Base-by-base conservation (phyloP, 768 basidiomycete genomes). In the Dendrothele bispora region DNA sequence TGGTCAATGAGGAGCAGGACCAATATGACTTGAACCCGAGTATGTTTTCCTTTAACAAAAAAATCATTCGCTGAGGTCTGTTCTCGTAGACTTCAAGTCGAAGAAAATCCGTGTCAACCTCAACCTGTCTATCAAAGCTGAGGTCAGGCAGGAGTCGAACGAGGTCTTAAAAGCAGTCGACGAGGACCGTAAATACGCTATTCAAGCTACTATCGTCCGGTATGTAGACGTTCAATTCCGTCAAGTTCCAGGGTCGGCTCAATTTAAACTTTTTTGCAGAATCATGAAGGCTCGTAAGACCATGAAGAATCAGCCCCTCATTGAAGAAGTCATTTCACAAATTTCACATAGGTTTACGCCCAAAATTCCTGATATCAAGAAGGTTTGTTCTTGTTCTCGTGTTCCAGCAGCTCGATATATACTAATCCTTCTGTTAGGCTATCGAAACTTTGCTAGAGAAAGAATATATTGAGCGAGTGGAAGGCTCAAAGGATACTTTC, bases 231-330 rank as follows among this genome's bases (percentile, higher is more conserved):
- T 21, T 21, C 15, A 2, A 17, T 42, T 34, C 28, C 43, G 18
- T 21, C 20, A 28, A 32, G 30, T 15, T 45, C 5, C 10, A 3
- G 47, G 10, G 30, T 32, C 30, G 30, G 30, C 30, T 10, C 10
- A n/a, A 10, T 10, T 32, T 32, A n/a, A 32, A 10, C 29, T 29
- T 5, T 18, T n/a, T n/a, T 18, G 27, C 18, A 91, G 91, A 39
- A 91, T 95, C 64, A 95, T 95, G 93, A 95, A 95, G 69, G 91
- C 92, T 22, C 82, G 91, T 27, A 93, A 93, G 80, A 88, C 87
- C 53, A 88, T 95, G 86, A 95, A 94, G 78, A 92, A 94, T 68
- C 91, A 95, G 60, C 76, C 84, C 1, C 66, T 95, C 57, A 92
- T 95, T 54, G 85, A 87, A 60, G 93, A 95, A 61, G 91, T 94